Evolutionary conservation across 75 land plant species (phyloP).

Genomic region (Picea sitchensis): DNA sequence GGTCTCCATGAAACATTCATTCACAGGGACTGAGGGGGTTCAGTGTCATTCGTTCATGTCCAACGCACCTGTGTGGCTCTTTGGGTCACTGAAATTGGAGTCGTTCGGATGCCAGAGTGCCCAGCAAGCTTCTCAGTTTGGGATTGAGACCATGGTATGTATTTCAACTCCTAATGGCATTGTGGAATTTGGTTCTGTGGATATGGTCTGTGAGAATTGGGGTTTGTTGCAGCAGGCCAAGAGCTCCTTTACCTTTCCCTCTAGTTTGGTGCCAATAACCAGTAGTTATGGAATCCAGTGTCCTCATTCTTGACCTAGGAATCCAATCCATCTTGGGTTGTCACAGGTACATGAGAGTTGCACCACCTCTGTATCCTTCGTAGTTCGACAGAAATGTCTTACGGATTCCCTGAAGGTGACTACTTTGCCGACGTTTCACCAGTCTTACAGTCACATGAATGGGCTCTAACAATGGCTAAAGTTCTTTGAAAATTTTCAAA

Average conservation of each 20-base stretch:
- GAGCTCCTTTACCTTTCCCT: conserved; percentile 11
- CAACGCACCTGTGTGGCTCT: conserved; percentile 56
- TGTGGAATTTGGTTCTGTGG: conserved; percentile 81
- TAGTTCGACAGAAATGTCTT: too few relatives aligned
- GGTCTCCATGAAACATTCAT: conserved; percentile 80
- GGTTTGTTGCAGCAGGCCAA: conserved; percentile 29
- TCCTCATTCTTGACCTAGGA: conserved; percentile 11
- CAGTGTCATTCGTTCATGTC: background rate
- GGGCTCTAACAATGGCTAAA: too few relatives aligned
- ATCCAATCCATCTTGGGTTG: too few relatives aligned
- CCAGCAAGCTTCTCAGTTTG: conserved; percentile 51
- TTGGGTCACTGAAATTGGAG: conserved; percentile 12
- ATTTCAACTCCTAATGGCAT: conserved; percentile 72
- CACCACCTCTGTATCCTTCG: too few relatives aligned
- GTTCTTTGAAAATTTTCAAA: too few relatives aligned
- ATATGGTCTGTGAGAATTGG: conserved; percentile 30
- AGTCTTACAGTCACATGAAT: too few relatives aligned
- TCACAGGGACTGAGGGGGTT: conserved; percentile 63
- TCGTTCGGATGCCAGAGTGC: conserved; percentile 34
- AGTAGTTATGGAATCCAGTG: background rate
- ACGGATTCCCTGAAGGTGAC: too few relatives aligned
- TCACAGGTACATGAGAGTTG: too few relatives aligned
- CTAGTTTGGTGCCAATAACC: background rate
- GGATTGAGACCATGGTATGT: conserved; percentile 62
- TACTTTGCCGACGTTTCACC: too few relatives aligned